Base-by-base conservation (phyloP, 495 filamentous ascomycete genomes). In the Elasticomyces elasticus region DNA sequence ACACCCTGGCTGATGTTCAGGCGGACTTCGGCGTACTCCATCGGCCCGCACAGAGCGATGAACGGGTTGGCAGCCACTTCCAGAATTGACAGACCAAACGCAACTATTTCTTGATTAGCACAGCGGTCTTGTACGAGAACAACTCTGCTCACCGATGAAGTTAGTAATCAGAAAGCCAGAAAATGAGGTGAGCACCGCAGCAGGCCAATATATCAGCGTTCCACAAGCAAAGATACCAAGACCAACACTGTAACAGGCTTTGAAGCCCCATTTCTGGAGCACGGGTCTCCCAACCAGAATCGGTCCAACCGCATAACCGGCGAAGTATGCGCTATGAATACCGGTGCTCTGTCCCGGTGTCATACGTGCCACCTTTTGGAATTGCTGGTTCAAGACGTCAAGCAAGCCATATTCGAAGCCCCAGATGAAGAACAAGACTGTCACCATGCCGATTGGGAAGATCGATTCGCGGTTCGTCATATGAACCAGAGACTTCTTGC, bases 141-240 rank as follows among this genome's bases (percentile, higher is more conserved):
- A n/a, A n/a, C n/a, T n/a, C n/a, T n/a, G n/a, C n/a, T n/a, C n/a
- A n/a, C n/a, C n/a, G 50, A 87, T 77, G 56, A 85, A 81, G 56
- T 86, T 85, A 1, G 79, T 83, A 41, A 84, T 63, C 12, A 79
- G 69, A 50, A 85, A 84, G 3, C 82, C 81, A 2, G 76, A 69
- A 28, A 81, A 84, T 0, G 82, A 85, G 0, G 75, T 77, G 35
- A 85, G 69, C 7, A 86, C 81, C 1, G 82, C 80, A 6, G 81
- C 82, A 0, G 83, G 83, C 83, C 83, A 87, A 67, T 85, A 87
- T 13, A 85, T 69, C n/a, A 86, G 66, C 0, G 79, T 74, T 0
- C 83, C 83, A 51, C 76, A 78, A 7, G 77, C 79, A 59, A 84
- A 84, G 10, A 84, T 74, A 57, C 71, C 74, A 1, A 87, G 71